Conservation (phyloP, 78 protist genomes). For the Dictyostelium brefeldianum region DNA sequence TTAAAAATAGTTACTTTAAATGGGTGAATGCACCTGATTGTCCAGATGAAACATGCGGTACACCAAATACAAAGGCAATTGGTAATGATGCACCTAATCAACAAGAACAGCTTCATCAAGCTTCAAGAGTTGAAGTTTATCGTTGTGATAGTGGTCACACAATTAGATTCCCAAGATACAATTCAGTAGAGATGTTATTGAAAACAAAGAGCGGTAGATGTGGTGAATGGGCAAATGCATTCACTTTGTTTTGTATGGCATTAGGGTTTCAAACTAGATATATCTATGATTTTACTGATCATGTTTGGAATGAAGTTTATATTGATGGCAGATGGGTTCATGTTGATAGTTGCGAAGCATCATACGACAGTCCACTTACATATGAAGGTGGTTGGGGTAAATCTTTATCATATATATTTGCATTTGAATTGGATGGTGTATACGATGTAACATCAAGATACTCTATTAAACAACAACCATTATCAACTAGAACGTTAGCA, state of each 20-base stretch:
- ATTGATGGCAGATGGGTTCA: constrained; percentile 83
- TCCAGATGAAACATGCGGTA: neutral
- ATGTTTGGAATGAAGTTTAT: constrained; percentile 95
- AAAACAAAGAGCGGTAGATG: constrained; percentile 92
- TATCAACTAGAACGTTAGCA: neutral
- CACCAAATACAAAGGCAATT: neutral
- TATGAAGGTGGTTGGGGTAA: constrained; percentile 96
- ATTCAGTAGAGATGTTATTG: constrained; percentile 80
- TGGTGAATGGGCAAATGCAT: constrained; percentile 95
- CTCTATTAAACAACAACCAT: constrained; percentile 7
- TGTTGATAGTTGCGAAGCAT: constrained; percentile 84
- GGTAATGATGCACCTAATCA: constrained; percentile 30
- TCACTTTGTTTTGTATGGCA: constrained; percentile 83
- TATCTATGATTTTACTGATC: constrained; percentile 94
- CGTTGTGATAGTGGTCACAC: constrained; percentile 52
- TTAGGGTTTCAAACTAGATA: constrained; percentile 87
- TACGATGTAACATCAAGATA: constrained; percentile 81
- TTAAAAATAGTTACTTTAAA: constrained; percentile 82
- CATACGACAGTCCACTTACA: constrained; percentile 74
- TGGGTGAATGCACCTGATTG: constrained; percentile 91
- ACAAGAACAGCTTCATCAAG: constrained; percentile 52
- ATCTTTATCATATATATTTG: constrained; percentile 89
- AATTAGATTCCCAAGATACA: constrained; percentile 91
- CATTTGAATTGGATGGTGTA: constrained; percentile 81
- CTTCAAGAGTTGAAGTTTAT: constrained; percentile 87